Conservation (phyloP, 148 eudicot species). For the Nepenthes mirabilis region DNA sequence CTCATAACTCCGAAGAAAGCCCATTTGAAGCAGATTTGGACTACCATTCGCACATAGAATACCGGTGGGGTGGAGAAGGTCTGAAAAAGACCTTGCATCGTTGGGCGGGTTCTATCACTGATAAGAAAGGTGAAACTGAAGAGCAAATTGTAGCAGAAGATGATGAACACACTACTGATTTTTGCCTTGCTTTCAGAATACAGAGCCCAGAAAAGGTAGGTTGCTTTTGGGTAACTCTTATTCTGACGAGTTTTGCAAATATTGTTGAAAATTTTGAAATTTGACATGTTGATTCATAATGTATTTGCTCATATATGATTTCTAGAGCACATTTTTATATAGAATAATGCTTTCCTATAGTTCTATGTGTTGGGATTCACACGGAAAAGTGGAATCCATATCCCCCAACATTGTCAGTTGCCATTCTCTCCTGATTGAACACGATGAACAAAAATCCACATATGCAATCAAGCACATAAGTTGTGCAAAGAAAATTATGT, state of each 20-base stretch:
- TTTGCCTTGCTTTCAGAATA: conserved; percentile 78
- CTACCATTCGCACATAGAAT: conserved; percentile 82
- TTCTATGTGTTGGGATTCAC: too few species aligned
- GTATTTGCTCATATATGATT: neutral
- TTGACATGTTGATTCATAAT: neutral
- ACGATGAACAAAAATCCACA: too few species aligned
- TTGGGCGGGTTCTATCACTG: conserved; percentile 57
- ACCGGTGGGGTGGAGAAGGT: conserved; percentile 99
- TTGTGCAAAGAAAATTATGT: too few species aligned
- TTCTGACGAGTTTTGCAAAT: neutral
- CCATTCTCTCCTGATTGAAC: too few species aligned
- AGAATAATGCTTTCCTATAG: too few species aligned
- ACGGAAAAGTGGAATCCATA: too few species aligned
- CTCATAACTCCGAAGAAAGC: conserved; percentile 48
- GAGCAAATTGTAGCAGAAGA: conserved; percentile 62
- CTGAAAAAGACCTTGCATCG: conserved; percentile 76
- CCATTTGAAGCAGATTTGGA: conserved; percentile 63
- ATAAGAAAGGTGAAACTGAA: conserved; percentile 41
- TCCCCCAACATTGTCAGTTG: too few species aligned
- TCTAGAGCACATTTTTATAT: neutral
- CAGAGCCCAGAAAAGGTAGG: conserved; percentile 58
- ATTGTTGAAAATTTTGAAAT: too few species aligned
- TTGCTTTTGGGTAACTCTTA: neutral
- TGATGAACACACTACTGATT: conserved; percentile 51
- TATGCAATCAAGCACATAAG: too few species aligned